Evolutionary conservation across 2,329 filamentous ascomycete species (phyloP).

Genomic region (Aspergillus unguis): DNA sequence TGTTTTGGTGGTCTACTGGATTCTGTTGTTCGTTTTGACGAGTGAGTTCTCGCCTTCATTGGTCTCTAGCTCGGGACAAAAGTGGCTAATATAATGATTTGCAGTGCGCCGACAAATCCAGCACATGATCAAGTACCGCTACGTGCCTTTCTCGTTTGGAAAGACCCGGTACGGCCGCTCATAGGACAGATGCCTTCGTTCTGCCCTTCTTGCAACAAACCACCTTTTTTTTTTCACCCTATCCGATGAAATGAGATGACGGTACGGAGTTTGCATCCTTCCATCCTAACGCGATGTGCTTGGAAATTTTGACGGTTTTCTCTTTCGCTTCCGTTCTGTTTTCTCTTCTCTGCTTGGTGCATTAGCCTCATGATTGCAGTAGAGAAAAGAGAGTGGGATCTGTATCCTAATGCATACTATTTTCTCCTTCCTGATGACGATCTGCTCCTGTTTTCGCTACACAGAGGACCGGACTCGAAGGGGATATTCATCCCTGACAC

Average conservation of each 20-base stretch:
- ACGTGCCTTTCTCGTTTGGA: constrained; percentile 88
- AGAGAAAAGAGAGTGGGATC: background rate
- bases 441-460: background rate
- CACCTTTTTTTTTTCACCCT: background rate
- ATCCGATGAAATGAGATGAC: constrained; percentile 11
- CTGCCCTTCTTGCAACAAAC: background rate
- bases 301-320: background rate
- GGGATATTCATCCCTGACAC: background rate
- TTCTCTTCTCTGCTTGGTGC: background rate
- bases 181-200: constrained; percentile 19
- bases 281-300: background rate
- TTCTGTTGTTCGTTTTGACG: constrained; percentile 92
- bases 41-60: constrained; percentile 59
- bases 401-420: constrained; percentile 9
- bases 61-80: background rate
- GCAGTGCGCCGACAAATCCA: constrained; percentile 98
- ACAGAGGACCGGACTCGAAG: background rate
- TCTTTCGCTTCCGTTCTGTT: background rate
- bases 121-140: constrained; percentile 99
- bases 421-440: constrained; percentile 7
- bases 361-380: background rate
- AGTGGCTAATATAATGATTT: background rate
- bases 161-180: constrained; percentile 69
- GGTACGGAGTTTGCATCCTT: constrained; percentile 6
- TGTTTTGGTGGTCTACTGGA: constrained; percentile 96